Percentiles rank a stretch among this genome's conserved stretches.
Conservation (phyloP, 2,329 filamentous ascomycete genomes). For the Dryadomyces sulphureus region DNA sequence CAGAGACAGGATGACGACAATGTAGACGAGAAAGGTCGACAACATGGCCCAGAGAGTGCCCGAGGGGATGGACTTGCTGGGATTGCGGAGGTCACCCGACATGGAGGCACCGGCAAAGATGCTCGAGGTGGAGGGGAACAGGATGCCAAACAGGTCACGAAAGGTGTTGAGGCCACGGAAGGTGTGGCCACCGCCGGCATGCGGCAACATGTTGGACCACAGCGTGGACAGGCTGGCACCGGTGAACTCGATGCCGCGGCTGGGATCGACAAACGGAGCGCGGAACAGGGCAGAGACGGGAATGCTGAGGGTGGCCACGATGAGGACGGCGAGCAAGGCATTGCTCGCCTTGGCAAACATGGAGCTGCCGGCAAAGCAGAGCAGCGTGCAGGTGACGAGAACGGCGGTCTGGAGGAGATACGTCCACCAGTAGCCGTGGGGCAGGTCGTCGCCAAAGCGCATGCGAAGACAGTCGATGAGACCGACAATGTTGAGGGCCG, state of each 20-base stretch:
- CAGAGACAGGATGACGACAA: conserved; percentile 64
- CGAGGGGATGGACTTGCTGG: conserved; percentile 69
- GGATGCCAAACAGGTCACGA: conserved; percentile 69
- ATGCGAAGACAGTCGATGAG: conserved; percentile 69
- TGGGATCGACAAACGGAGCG: conserved; percentile 49
- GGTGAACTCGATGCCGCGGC: conserved; percentile 58
- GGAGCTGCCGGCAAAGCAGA: conserved; percentile 67
- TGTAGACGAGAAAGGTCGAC: conserved; percentile 62
- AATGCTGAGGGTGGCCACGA: conserved; percentile 65
- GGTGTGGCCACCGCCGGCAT: conserved; percentile 41
- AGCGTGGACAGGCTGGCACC: conserved; percentile 60
- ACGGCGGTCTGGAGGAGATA: conserved; percentile 64
- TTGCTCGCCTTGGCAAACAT: conserved; percentile 73
- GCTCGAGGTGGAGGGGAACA: conserved; percentile 59
- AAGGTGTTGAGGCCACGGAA: conserved; percentile 54
- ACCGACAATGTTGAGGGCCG: conserved; percentile 75
- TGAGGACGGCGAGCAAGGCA: conserved; percentile 53
- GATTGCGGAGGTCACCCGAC: conserved; percentile 73
- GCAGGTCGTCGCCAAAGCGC: conserved; percentile 54
- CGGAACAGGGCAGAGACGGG: conserved; percentile 60
- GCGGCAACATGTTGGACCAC: conserved; percentile 59
- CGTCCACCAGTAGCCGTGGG: conserved; percentile 59
- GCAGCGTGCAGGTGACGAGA: conserved; percentile 53
- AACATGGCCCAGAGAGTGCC: conserved; percentile 69
- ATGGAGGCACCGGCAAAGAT: conserved; percentile 68